Evolutionary conservation across 202 grass and related monocot genomes (phyloP).

Genomic region (Bolboschoenoplectus hybrid): DNA sequence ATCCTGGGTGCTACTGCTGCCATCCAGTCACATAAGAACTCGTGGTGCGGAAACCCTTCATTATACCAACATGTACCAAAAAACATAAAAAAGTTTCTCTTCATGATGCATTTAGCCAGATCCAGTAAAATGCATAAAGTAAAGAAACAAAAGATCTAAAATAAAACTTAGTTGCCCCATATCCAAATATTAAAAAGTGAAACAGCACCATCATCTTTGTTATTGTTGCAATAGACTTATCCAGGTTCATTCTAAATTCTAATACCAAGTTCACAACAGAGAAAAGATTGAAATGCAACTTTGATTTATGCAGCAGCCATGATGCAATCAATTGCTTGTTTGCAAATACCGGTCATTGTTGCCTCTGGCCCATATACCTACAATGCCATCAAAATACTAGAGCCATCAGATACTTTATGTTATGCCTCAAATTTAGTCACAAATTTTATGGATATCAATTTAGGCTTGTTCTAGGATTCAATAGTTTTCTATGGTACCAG

Average conservation of each 20-base stretch:
- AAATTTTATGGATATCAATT: background rate
- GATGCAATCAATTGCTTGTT: conserved; percentile 95
- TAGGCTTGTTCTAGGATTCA: background rate
- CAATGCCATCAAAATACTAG: conserved; percentile 28
- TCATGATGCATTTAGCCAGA: background rate
- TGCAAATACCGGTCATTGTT: conserved; percentile 98
- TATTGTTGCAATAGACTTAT: background rate
- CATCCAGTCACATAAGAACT: background rate
- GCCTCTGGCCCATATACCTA: conserved; percentile 95
- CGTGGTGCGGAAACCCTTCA: background rate
- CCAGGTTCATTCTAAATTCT: background rate
- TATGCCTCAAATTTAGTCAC: background rate
- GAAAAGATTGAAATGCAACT: conserved; percentile 12
- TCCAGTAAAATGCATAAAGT: background rate
- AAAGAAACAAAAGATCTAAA: background rate
- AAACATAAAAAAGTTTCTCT: no score
- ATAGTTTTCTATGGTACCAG: background rate
- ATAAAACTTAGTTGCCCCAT: background rate
- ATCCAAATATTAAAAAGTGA: background rate
- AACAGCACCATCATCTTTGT: background rate
- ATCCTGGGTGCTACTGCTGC: no score
- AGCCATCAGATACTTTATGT: background rate
- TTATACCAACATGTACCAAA: background rate
- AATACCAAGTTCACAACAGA: conserved; percentile 19
- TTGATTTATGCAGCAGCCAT: conserved; percentile 55